phyloP scores from a whole-genome alignment of 164 flowering plant genomes.

The Macadamia integrifolia region DNA sequence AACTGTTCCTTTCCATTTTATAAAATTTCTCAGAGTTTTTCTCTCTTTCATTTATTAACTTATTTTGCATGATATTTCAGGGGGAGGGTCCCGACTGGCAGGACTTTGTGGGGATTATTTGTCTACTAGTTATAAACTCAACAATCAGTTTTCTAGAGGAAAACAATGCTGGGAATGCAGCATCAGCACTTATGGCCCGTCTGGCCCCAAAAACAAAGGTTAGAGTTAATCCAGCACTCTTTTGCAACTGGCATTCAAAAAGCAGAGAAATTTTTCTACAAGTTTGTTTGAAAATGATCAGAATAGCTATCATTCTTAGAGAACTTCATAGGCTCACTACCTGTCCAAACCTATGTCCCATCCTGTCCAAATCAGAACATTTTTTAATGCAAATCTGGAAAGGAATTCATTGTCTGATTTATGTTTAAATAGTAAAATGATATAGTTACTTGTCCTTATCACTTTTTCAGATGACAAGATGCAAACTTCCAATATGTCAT shows the following conservation, averaged over 20 bases:
- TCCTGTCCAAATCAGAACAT: too few relatives aligned
- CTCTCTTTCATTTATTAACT: background rate
- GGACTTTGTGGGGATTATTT: conserved; percentile 73
- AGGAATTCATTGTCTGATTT: too few relatives aligned
- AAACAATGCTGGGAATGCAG: conserved; percentile 91
- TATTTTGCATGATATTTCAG: conserved; percentile 30
- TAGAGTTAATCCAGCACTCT: background rate
- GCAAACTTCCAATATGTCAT: too few relatives aligned
- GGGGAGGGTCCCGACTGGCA: conserved; percentile 85
- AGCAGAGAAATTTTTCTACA: too few relatives aligned
- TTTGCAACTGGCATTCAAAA: too few relatives aligned
- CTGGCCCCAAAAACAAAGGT: conserved; percentile 85
- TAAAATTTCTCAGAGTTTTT: background rate
- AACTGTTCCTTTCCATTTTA: background rate
- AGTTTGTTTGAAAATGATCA: too few relatives aligned
- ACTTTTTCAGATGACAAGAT: background rate
- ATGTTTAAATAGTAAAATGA: too few relatives aligned
- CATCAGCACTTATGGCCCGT: conserved; percentile 77
- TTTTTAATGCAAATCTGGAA: too few relatives aligned
- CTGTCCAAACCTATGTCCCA: too few relatives aligned
- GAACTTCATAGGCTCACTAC: too few relatives aligned
- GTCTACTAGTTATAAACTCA: conserved; percentile 66
- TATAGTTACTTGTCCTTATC: background rate
- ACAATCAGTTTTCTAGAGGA: conserved; percentile 88
- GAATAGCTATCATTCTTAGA: too few relatives aligned